Evolutionary conservation across 805 yeast species (phyloP), one percentile per base, ranked within the genome.

Genomic region (Ogataea ganodermae): DNA sequence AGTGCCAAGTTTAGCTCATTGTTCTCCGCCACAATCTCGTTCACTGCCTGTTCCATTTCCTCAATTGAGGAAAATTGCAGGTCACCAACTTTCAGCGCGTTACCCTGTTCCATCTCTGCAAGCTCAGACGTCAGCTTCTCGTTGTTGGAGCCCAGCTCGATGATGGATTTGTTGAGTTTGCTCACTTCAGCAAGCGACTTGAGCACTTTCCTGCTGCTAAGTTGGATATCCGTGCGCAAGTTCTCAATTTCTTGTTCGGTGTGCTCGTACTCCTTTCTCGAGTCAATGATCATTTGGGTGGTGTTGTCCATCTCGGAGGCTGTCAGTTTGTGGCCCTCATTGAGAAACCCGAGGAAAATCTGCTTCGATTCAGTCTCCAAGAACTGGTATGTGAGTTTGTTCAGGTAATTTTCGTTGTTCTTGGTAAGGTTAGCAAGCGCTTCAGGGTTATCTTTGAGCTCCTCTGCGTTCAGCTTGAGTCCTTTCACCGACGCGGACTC

Each of bases 281-380:
- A 44, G 24, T 52, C 48, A 4, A 42, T 38, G n/a, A 58, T 55
- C 31, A 53, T 48, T 14, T 48, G 42, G 22, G 52, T 58, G 4
- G 62, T 49, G 2, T 50, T 42, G 8, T 49, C 49, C 42, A 61
- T 55, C 23, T 63, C 64, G 1, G 53, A 42, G 6, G 49, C 55
- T 28, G 60, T 51, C 33, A 59, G 38, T 16, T 55, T 57, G 12
- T 56, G 56, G 7, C 66, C 66, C 43, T 65, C 70, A 10, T 80
- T 67, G 8, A 85, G 66, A 22, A 71, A 68, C 30, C 86, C 66
- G 30, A 86, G 66, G 62, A 86, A 85, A 61, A 79, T 76, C 53
- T 84, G 87, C 51, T 86, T 78, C 3, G 89, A 76, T 52, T 84
- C 90, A 57, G 84, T 86, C 60, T 86, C 92, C 35, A 84, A 61